phyloP scores from a whole-genome alignment of 108 stramenopile genomes.

The Cyclotella baltica region DNA sequence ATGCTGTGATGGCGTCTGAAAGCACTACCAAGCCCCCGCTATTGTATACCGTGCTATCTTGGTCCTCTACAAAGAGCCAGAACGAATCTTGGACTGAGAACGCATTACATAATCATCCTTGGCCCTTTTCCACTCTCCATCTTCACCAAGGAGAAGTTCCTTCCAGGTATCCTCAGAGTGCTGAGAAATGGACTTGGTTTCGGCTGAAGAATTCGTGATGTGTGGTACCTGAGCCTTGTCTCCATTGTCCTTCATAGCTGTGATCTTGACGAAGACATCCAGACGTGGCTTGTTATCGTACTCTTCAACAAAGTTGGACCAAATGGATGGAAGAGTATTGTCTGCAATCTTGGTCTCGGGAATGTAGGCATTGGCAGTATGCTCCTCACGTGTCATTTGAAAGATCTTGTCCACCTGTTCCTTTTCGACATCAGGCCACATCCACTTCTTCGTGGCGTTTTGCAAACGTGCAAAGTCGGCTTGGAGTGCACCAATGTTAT shows the following conservation, averaged over 20 bases:
- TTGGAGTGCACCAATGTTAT: constrained; percentile 4
- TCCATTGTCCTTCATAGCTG: not conserved
- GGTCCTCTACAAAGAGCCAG: not conserved
- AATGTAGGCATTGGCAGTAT: not conserved
- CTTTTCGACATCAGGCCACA: not conserved
- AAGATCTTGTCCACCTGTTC: not conserved
- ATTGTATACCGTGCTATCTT: too few relatives aligned
- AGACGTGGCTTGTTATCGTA: not conserved
- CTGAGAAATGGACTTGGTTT: not conserved
- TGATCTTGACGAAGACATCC: constrained; percentile 13
- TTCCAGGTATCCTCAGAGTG: constrained; percentile 23
- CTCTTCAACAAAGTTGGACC: not conserved
- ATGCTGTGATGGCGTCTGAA: too few relatives aligned
- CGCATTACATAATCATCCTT: not conserved
- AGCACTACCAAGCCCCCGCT: too few relatives aligned
- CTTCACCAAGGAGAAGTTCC: constrained; percentile 28
- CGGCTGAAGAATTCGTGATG: not conserved
- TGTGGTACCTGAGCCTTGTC: constrained; percentile 1
- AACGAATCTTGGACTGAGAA: not conserved
- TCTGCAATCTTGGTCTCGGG: not conserved
- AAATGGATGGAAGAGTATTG: not conserved
- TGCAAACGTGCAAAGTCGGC: constrained; percentile 2
- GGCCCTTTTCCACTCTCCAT: constrained; percentile 10
- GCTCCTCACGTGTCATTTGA: not conserved
- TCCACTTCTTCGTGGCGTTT: not conserved